phyloP scores from a whole-genome alignment of 768 basidiomycete species.

The Lentinus brumalis region DNA sequence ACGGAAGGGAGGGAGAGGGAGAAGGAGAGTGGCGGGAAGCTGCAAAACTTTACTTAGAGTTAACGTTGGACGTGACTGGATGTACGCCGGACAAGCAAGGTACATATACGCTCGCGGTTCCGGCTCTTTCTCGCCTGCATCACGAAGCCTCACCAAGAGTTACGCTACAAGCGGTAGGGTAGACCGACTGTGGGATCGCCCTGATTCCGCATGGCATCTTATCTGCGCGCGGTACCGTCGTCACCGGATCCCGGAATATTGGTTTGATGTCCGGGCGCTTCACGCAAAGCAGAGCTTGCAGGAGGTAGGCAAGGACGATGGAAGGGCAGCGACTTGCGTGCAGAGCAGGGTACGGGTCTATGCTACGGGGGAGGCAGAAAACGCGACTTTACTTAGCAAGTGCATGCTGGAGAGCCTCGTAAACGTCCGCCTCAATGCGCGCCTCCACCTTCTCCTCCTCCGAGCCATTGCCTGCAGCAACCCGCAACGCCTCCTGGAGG shows the following conservation, averaged over 20 bases:
- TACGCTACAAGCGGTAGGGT: too few relatives aligned
- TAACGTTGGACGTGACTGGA: too few relatives aligned
- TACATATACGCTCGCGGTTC: too few relatives aligned
- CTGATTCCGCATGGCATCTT: too few relatives aligned
- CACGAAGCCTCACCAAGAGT: too few relatives aligned
- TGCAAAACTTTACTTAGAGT: background rate
- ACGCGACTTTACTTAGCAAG: conserved; percentile 47
- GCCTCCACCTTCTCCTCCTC: conserved; percentile 95
- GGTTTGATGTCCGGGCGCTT: background rate
- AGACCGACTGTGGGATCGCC: too few relatives aligned
- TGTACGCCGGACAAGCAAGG: too few relatives aligned
- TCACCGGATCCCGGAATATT: too few relatives aligned
- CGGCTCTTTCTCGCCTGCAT: too few relatives aligned
- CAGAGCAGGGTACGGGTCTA: conserved; percentile 9
- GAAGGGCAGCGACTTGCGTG: background rate
- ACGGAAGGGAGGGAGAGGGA: background rate
- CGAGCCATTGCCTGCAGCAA: conserved; percentile 78
- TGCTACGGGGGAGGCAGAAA: conserved; percentile 9
- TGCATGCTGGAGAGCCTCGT: conserved; percentile 92
- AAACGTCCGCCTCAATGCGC: conserved; percentile 92
- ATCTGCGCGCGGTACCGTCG: too few relatives aligned
- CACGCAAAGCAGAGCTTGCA: background rate
- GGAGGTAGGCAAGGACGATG: background rate
- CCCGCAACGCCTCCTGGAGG: conserved; percentile 85
- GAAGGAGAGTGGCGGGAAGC: too few relatives aligned